Evolutionary conservation across 148 eudicot species (phyloP).

Genomic region (Beta vulgaris): DNA sequence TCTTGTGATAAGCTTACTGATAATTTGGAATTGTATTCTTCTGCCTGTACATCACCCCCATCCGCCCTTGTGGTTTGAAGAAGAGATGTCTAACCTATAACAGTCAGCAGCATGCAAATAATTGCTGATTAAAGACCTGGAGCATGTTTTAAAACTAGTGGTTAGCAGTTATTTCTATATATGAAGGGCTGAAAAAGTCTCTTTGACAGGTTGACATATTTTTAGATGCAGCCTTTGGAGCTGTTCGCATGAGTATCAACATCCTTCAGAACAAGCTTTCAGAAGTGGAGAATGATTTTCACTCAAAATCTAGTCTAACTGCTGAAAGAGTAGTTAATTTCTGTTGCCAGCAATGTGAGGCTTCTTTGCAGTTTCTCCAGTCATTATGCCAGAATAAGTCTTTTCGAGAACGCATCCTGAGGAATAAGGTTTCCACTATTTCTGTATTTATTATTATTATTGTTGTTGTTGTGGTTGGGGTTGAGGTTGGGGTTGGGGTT

Average conservation of each 20-base stretch:
- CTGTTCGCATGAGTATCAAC: constrained; percentile 58
- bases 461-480: too few species aligned
- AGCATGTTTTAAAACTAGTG: background rate
- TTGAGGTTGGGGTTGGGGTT: too few species aligned
- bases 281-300: constrained; percentile 34
- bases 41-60: background rate
- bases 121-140: background rate
- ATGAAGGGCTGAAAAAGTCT: constrained; percentile 17
- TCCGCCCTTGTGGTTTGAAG: background rate
- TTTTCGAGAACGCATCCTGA: constrained; percentile 76
- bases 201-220: constrained; percentile 73
- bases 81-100: background rate
- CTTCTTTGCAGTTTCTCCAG: constrained; percentile 87
- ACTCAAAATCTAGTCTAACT: constrained; percentile 30
- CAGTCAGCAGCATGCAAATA: background rate
- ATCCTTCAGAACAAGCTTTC: constrained; percentile 61
- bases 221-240: constrained; percentile 77
- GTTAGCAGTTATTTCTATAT: background rate
- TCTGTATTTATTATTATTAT: background rate
- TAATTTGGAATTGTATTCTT: background rate
- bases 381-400: constrained; percentile 73
- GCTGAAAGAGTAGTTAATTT: constrained; percentile 45
- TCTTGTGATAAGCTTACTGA: background rate
- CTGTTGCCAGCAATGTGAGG: constrained; percentile 88
- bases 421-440: constrained; percentile 58